phyloP scores from a whole-genome alignment of 192 early-diverging fungal genomes.

The Dissophora ornata region DNA sequence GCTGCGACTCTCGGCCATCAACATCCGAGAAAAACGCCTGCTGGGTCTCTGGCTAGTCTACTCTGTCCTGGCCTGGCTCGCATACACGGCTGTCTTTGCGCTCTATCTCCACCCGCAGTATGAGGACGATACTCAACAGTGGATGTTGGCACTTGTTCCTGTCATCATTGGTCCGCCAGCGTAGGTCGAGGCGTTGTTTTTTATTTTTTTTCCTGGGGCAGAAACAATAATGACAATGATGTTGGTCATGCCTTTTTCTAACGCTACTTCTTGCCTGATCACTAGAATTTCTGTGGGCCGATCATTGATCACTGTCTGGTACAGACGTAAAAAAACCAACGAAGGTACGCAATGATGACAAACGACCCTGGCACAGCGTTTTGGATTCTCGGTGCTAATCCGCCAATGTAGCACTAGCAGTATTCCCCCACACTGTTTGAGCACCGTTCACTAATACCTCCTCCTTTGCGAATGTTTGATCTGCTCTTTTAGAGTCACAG shows the following conservation, averaged over 20 bases:
- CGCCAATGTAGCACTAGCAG: no score
- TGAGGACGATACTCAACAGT: constrained; percentile 56
- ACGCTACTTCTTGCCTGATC: constrained; percentile 17
- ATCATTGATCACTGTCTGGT: constrained; percentile 60
- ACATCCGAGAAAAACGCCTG: constrained; percentile 68
- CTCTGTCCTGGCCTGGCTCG: constrained; percentile 65
- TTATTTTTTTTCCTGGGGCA: neutral
- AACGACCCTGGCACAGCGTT: neutral
- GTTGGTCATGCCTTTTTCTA: constrained; percentile 1
- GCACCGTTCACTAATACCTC: neutral
- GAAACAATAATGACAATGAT: neutral
- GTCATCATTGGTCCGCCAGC: constrained; percentile 54
- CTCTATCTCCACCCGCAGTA: constrained; percentile 61
- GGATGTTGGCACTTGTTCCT: constrained; percentile 57
- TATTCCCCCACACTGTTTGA: no score
- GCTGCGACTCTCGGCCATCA: constrained; percentile 71
- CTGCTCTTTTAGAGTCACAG: constrained; percentile 41
- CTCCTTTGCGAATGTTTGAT: neutral
- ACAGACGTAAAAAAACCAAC: constrained; percentile 60
- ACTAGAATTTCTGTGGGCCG: constrained; percentile 55
- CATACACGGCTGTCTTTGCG: constrained; percentile 61
- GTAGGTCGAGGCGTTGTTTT: constrained; percentile 40
- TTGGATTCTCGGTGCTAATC: no score
- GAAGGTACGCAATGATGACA: constrained; percentile 47
- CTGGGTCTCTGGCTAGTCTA: constrained; percentile 69